Evolutionary conservation across 768 basidiomycete species (phyloP), one percentile per base, ranked within the genome.

Genomic region (Xerocomus potaroensis): DNA sequence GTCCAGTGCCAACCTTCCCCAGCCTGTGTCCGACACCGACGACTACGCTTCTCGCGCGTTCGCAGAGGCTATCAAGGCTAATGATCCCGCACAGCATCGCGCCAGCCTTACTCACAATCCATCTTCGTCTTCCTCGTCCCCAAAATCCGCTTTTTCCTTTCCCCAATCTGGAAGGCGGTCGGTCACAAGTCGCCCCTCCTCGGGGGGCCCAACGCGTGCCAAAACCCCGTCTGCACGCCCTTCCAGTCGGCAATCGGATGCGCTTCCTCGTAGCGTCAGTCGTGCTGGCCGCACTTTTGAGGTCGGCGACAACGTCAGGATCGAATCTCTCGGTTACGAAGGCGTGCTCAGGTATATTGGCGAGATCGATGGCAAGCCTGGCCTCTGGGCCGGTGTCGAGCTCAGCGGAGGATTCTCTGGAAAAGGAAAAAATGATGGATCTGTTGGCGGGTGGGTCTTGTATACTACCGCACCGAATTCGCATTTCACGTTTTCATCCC

Each of bases 391-490:
- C 14, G 95, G 95, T 12, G 90, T 99, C 18, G 91, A 97, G 67
- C 74, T 99, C 18, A 72, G 79, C 55, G 85, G 84, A 29, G 88
- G 89, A 6, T 95, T 92, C 61, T 66, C 76, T 15, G 93, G 95
- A 16, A 89, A 87, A 64, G 95, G 95, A 1, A 99, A 98, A 72
- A 99, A 99, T 58, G 81, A 97, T 57, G 95, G 95, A 27, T 79
- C 81, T 36, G 93, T 95, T 5, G 77, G 73, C 51, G 91, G 90
- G 94, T 96, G 62, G 72, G 91, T 76, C 18, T 42, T 9, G 1
- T 12, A 8, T 7, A 12, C n/a, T n/a, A n/a, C 47, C 34, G 39
- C 34, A 21, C 19, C 16, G 5, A 26, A 8, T 36, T 15, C 38
- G 58, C 36, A 10, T 43, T 24, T 22, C 16, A 1, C 16, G 4